Base-by-base conservation (phyloP, 78 protist genomes). In the Dictyostelium intermedium region DNA sequence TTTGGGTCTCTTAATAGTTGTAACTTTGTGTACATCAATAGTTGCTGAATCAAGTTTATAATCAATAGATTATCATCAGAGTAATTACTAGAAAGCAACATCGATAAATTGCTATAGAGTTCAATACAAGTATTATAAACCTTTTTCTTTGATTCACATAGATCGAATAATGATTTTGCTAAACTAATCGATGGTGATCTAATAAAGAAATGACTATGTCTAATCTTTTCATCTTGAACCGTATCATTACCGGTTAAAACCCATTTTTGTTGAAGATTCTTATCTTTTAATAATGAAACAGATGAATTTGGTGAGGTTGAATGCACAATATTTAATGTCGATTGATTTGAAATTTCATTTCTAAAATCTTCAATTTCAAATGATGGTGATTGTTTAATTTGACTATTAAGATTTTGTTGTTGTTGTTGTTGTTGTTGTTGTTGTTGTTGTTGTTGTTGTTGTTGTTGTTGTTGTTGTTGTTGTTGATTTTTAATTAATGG, bases 131-230 rank as follows among this genome's bases (percentile, higher is more conserved):
- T 60, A 18, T n/a, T 61, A 5, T 80, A 87, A 1, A 80, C 82
- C 10, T 43, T 84, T 37, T 84, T 89, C 23, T 89, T 89, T 23
- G 94, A 89, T 50, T 80, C 87, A 47, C 94, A 89, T 18, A 89
- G 43, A 47, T 89, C 94, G 35, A 89, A 89, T 8, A 89, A 27
- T 11, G 80, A 56, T 69, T 89, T 89, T 3, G 94, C 87, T 39
- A 89, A 89, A 80, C 94, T 81, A 20, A 89, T 89, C 1, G 77
- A 50, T n/a, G 94, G 94, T 41, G 94, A 89, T 30, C 94, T 35
- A 11, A 53, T 47, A 69, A 89, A 89, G 87, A 89, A 89, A 50
- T 89, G 94, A n/a, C 81, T 78, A 41, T 89, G 87, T 53, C 94
- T 53, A 1, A 25, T 45, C 20, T 89, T 80, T 70, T 89, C 94